Evolutionary conservation across 2,329 filamentous ascomycete species (phyloP).

Genomic region (Penicillium sp.): DNA sequence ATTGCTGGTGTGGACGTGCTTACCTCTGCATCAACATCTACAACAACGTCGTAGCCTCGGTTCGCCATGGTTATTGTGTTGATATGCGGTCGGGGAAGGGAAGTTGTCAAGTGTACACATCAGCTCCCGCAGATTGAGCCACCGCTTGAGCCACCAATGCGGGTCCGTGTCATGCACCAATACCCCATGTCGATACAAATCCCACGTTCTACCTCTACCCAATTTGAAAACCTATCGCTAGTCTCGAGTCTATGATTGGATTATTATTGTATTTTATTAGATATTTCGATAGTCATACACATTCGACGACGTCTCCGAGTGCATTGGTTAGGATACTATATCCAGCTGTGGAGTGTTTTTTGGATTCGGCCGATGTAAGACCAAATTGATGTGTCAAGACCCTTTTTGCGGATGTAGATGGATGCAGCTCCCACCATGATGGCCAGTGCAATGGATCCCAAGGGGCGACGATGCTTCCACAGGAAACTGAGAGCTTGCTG

Average conservation of each 20-base stretch:
- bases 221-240: neutral
- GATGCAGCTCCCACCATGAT: constrained; percentile 69
- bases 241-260: neutral
- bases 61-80: constrained; percentile 64
- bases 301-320: neutral
- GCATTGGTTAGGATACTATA: constrained; percentile 3
- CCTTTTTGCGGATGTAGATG: constrained; percentile 62
- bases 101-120: constrained; percentile 37
- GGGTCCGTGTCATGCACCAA: constrained; percentile 1
- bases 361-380: constrained; percentile 34
- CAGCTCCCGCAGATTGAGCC: constrained; percentile 32
- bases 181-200: neutral
- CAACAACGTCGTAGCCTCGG: constrained; percentile 94
- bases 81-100: constrained; percentile 14
- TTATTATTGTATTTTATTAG: neutral
- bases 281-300: constrained; percentile 8
- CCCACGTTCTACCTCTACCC: neutral
- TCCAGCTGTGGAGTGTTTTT: constrained; percentile 22
- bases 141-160: constrained; percentile 32
- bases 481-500: constrained; percentile 55
- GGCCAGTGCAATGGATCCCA: constrained; percentile 63
- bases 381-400: constrained; percentile 39
- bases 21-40: constrained; percentile 96
- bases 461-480: constrained; percentile 68
- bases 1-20: constrained; percentile 14